Base-by-base conservation (phyloP, 441 rosid species). In the Gossypium gossypioides region DNA sequence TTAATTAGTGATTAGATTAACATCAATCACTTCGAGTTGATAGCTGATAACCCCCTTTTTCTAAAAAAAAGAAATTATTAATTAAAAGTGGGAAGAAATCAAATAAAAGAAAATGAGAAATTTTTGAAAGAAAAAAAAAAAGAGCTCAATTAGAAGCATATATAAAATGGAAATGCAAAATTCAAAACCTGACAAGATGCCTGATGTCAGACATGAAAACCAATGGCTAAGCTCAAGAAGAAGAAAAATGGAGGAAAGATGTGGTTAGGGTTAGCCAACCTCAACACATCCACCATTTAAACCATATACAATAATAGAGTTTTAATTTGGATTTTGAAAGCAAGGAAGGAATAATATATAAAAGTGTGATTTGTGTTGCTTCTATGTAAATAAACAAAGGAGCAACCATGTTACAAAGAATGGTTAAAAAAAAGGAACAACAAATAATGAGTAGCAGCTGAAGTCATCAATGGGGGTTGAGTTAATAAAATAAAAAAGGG, bases 211-310 rank as follows among this genome's bases (percentile, higher is more conserved):
- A 50, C 46, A 27, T 12, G 1, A n/a, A 64, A 48, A 21, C 51
- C 52, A 75, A 44, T 64, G 68, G 68, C 29, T 21, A 2, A 48
- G 54, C 51, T 13, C 1, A 15, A 13, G 52, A 50, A 32, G 54
- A 10, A n/a, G 15, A 16, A 15, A 50, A 50, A 50, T 15, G 54
- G 54, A 50, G 51, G 80, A 78, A 76, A 77, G 81, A 75, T 60
- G 69, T 62, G 80, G 75, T 16, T 34, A 46, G 68, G 37, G 37
- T 32, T 32, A 32, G 37, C 37, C 37, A 32, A 32, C 40, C 74
- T 71, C 76, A 76, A 62, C 80, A 60, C 58, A 78, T 67, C 72
- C 73, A 27, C 72, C 48, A 67, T 22, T 63, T 57, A 13, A 57
- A 44, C 24, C 62, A 32, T 60, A 32, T 67, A 65, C 51, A 59